Conservation (phyloP, 1,284 basidiomycete genomes). For the Rugosomyces carneus region DNA sequence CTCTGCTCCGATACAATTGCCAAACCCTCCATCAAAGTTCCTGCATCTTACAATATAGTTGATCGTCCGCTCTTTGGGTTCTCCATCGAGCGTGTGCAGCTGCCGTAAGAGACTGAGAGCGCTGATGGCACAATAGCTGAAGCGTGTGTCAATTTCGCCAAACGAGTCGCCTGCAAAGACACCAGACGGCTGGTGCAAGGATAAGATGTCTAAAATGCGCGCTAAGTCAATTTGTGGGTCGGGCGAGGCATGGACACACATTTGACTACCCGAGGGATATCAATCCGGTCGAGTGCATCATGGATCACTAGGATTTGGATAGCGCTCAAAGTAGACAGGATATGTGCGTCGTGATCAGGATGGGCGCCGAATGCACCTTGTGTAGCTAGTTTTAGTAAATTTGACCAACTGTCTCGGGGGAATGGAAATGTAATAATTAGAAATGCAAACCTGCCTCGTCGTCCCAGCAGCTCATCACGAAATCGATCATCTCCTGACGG, state of each 20-base stretch:
- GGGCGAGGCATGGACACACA: constrained; percentile 42
- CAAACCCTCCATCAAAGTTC: constrained; percentile 97
- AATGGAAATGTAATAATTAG: constrained; percentile 3
- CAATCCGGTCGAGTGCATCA: constrained; percentile 69
- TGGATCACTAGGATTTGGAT: constrained; percentile 90
- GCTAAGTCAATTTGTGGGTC: not conserved
- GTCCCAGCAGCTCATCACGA: constrained; percentile 93
- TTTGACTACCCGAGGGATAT: constrained; percentile 63
- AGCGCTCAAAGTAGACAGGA: constrained; percentile 83
- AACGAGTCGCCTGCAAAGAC: constrained; percentile 87
- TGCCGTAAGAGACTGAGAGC: constrained; percentile 79
- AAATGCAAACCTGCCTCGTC: constrained; percentile 68
- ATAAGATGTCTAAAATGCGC: constrained; percentile 61
- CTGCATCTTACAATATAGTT: constrained; percentile 72
- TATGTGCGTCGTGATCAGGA: constrained; percentile 89
- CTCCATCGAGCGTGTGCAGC: constrained; percentile 55
- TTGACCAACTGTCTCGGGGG: not conserved
- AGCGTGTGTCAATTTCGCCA: constrained; percentile 91
- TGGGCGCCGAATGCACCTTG: constrained; percentile 91
- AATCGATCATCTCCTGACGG: constrained; percentile 80
- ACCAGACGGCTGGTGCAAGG: constrained; percentile 80
- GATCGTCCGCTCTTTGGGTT: constrained; percentile 47
- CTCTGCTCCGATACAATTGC: constrained; percentile 79
- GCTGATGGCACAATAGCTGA: constrained; percentile 82
- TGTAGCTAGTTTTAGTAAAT: constrained; percentile 2